Evolutionary conservation across 148 eudicot genomes (phyloP), one percentile per base, ranked within the genome.

Genomic region (Camellia sinensis): DNA sequence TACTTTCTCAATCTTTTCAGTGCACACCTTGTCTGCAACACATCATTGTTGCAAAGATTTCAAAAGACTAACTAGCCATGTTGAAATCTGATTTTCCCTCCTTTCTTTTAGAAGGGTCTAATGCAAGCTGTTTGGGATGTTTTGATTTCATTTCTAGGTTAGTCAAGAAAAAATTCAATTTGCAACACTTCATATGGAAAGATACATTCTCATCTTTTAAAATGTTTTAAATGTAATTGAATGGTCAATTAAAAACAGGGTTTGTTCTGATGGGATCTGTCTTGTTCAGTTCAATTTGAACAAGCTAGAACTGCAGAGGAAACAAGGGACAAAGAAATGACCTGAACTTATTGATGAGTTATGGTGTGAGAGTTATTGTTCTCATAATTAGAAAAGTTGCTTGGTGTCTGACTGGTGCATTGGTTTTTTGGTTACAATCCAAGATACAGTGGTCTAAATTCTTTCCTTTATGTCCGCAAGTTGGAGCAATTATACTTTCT

Each of bases 371-470:
- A 29, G 48, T 63, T 6, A 63, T 21, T 10, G 17, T 19, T 73
- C 48, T 29, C 59, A 21, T 12, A 21, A 50, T 22, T 21, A 48
- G n/a, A 50, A 13, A 72, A 21, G 43, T 52, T 21, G 11, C 41
- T 13, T 15, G 46, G n/a, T 71, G 46, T 29, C 40, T n/a, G 59
- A 8, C 21, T 59, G 3, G n/a, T 1, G 17, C 62, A 3, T n/a
- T 59, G 56, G 56, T 11, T 70, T 70, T 45, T 46, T 45, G 37
- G 21, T 48, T 70, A 56, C 2, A 14, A 70, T 46, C 74, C 15
- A 68, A 70, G 74, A 70, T 70, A 45, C 41, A 21, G 75, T 72
- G 75, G 60, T 17, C 74, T 72, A 72, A 72, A 50, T 52, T 21
- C 60, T 22, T 59, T 48, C 59, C 59, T 5, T 9, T 52, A 21